phyloP scores from a whole-genome alignment of 768 basidiomycete species.

The Hygrophorus pudorinus region DNA sequence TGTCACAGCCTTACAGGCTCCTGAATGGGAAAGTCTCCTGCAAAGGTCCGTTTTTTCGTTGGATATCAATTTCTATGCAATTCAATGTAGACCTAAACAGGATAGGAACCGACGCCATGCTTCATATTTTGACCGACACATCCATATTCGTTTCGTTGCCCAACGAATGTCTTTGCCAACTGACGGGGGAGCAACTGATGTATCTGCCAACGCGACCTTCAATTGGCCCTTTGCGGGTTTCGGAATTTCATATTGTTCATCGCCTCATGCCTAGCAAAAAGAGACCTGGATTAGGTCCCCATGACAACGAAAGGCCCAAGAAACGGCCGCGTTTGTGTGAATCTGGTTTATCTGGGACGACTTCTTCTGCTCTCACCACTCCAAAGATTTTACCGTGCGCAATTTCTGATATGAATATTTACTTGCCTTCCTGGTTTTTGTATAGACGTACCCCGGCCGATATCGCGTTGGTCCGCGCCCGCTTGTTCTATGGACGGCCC shows the following conservation, averaged over 20 bases:
- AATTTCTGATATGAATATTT: background rate
- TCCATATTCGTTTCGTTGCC: slow-evolving; percentile 70
- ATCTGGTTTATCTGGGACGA: slow-evolving; percentile 1
- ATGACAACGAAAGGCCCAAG: slow-evolving; percentile 4
- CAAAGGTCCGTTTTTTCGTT: slow-evolving; percentile 34
- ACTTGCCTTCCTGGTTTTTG: background rate
- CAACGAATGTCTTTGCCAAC: slow-evolving; percentile 78
- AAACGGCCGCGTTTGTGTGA: slow-evolving; percentile 4
- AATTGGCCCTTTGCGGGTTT: background rate
- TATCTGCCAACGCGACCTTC: slow-evolving; percentile 19
- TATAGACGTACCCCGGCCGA: slow-evolving; percentile 38
- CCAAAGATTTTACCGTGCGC: background rate
- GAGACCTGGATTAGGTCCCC: background rate
- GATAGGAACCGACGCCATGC: slow-evolving; percentile 66
- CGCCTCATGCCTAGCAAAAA: background rate
- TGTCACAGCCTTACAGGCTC: slow-evolving; percentile 52
- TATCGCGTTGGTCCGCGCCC: slow-evolving; percentile 39
- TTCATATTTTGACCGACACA: slow-evolving; percentile 67
- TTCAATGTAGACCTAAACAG: slow-evolving; percentile 27
- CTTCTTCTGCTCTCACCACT: background rate
- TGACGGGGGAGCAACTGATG: slow-evolving; percentile 65
- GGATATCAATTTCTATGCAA: background rate
- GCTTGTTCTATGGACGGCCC: slow-evolving; percentile 63
- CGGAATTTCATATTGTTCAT: background rate
- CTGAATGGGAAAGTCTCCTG: slow-evolving; percentile 59